Evolutionary conservation across 306 rosid species (phyloP).

Genomic region (Casuarina glauca): DNA sequence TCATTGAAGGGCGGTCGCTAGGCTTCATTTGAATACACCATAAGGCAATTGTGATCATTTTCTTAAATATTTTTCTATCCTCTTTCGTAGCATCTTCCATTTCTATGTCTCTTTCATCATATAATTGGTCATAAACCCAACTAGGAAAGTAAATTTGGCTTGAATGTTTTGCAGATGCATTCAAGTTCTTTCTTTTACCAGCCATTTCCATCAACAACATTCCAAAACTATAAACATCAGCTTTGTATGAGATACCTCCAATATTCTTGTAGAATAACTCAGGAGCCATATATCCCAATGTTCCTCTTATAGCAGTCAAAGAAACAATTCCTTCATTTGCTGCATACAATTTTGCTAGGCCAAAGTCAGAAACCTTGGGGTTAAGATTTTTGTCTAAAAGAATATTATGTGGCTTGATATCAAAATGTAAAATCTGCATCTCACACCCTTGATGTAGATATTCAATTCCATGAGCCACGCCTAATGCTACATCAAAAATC

Average conservation of each 20-base stretch:
- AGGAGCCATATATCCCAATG: conserved; percentile 27
- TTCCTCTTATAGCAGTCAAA: conserved; percentile 27
- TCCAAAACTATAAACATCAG: conserved; percentile 26
- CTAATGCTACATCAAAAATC: conserved; percentile 17
- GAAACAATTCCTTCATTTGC: not conserved
- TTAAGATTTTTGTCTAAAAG: not conserved
- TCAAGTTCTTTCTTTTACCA: conserved; percentile 8
- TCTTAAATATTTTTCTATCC: conserved; percentile 8
- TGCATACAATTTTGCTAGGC: conserved; percentile 23
- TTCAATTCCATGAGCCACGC: conserved; percentile 23
- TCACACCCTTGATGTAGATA: conserved; percentile 31
- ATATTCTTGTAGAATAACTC: conserved; percentile 13
- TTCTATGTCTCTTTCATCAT: not conserved
- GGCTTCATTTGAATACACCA: conserved; percentile 48
- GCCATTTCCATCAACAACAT: conserved; percentile 30
- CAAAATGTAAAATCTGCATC: conserved; percentile 28
- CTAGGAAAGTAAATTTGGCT: conserved; percentile 30
- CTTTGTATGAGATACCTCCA: conserved; percentile 17
- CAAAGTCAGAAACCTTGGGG: conserved; percentile 31
- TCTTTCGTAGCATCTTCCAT: conserved; percentile 1
- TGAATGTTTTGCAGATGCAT: conserved; percentile 25
- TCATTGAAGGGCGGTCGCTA: conserved; percentile 33
- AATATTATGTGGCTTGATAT: conserved; percentile 27
- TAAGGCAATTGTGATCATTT: conserved; percentile 33
- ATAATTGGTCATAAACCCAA: conserved; percentile 20